Base-by-base conservation (phyloP, 441 rosid species). In the Euphorbia schlechtendalii region DNA sequence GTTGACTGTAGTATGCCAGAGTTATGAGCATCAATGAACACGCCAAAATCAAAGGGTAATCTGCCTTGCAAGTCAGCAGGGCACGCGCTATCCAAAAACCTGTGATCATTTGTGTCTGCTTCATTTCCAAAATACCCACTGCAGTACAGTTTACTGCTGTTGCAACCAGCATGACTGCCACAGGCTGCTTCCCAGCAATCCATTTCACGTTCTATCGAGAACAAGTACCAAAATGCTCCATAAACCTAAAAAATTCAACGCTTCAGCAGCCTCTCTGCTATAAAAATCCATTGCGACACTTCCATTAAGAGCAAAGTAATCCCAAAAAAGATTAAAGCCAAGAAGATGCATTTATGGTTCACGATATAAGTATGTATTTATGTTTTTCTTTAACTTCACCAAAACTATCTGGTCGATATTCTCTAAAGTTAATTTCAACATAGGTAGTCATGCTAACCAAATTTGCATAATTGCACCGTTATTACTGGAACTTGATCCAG, bases 131-230 rank as follows among this genome's bases (percentile, higher is more conserved):
- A 49, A 49, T 49, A 49, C 6, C 13, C 25, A 20, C 24, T 51
- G 55, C 98, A 93, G 62, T 81, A 85, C 49, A 93, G 71, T 18
- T 46, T 51, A 6, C 0, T 1, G 0, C n/a, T 25, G 2, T 1
- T 3, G 70, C 95, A 88, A 65, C 0, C 25, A 51, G 24, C 1
- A 21, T 1, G 22, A n/a, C 54, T 70, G 11, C 36, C 53, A 71
- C 97, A 90, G 59, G 91, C 91, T 48, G 54, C 61, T 75, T 67
- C 78, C 98, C 98, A 92, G 69, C 96, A 92, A 21, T 76, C 78
- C 12, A 84, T 82, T 76, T 83, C 89, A 53, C 90, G 84, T 66
- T 88, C 89, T 8, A 90, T 79, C 0, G 82, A 28, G 34, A 32
- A 32, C 34, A 32, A 32, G 34, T 2, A 32, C 34, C 34, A 32